These are phyloP conservation scores for Acer saccharum DNA, from an alignment of 345 rosid species.

Conservation along the genomic window DNA sequence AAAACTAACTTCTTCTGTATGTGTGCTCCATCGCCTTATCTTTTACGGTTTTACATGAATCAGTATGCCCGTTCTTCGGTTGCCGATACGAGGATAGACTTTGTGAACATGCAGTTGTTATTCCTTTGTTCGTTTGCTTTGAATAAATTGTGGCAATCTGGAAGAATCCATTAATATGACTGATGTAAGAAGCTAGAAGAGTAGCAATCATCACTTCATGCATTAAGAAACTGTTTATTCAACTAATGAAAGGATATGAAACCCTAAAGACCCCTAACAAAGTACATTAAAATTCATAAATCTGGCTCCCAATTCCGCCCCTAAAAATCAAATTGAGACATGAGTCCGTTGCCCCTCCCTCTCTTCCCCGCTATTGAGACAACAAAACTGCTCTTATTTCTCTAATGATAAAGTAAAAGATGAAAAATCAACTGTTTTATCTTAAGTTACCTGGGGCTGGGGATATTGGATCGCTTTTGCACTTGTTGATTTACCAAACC, in stretches of 20 bases:
- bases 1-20: not conserved
- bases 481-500: slow-evolving; percentile 34
- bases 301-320: not conserved
- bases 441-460: slow-evolving; percentile 44
- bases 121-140: slow-evolving; percentile 37
- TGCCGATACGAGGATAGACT: slow-evolving; percentile 19
- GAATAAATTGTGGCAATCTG: slow-evolving; percentile 31
- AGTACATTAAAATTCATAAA: too few species aligned
- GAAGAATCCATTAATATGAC: not conserved
- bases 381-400: not conserved
- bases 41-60: slow-evolving; percentile 10
- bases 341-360: not conserved
- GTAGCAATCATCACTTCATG: not conserved
- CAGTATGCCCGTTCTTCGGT: slow-evolving; percentile 31
- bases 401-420: not conserved
- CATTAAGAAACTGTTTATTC: not conserved
- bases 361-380: too few species aligned
- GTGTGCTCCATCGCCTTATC: not conserved
- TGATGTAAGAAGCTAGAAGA: not conserved
- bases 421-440: not conserved
- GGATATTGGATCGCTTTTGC: slow-evolving; percentile 41
- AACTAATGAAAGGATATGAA: too few species aligned
- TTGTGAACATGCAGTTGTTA: slow-evolving; percentile 17
- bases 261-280: too few species aligned
- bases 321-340: not conserved